Base-by-base conservation (phyloP, 1,284 basidiomycete genomes). In the Hypsizygus ulmarius region DNA sequence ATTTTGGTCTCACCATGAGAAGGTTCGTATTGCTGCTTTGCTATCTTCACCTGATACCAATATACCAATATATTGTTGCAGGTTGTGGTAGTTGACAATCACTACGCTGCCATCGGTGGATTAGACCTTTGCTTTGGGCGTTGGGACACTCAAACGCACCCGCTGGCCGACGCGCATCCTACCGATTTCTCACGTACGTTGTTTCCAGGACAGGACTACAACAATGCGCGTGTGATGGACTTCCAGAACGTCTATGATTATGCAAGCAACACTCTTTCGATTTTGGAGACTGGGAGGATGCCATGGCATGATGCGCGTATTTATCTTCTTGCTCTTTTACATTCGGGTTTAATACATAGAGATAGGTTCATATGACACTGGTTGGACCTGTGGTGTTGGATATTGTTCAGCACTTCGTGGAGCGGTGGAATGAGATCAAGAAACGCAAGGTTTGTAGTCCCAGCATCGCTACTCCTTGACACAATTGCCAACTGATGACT, bases 171-270 rank as follows among this genome's bases (percentile, higher is more conserved):
- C 62, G 89, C 83, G 7, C 94, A 97, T 62, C 91, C 92, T 0
- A 89, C 89, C 1, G 75, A 93, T 59, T 93, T 93, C 61, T 70
- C 74, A 30, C 75, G 75, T 43, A 91, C 90, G 0, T 73, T 97
- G 27, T 97, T 95, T 73, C 90, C 94, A 0, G 95, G 95, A 1
- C 93, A 96, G 68, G 93, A 94, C 64, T 95, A 91, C 68, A 94
- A 95, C 66, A 93, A 95, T 53, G 90, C 87, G 2, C 79, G 90
- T 11, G 72, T 87, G 34, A 73, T 83, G 63, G 91, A 93, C 64
- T 93, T 94, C 69, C 75, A 91, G 65, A 75, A 89, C 8, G 93
- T 97, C 0, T 76, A 81, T 51, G 76, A 91, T 54, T 97, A 84
- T 63, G 79, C 84, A 14, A 86, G 82, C 55, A 93, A 90, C 55